Conservation (phyloP, 169 alveolate genomes). For the Babesia ovata region DNA sequence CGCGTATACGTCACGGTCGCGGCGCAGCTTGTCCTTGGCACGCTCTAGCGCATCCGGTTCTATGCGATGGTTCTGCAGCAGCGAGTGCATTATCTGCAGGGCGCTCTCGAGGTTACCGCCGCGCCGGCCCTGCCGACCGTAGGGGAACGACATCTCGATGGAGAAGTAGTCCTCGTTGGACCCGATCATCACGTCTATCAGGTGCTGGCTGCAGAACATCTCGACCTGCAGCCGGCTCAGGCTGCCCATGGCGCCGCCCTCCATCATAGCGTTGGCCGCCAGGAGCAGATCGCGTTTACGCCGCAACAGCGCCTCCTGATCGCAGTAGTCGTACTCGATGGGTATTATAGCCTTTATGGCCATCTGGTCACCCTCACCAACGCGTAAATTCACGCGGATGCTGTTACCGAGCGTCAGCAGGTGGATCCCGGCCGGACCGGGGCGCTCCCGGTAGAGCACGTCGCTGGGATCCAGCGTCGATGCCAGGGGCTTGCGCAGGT, state of each 20-base stretch:
- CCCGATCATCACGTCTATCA: conserved; percentile 77
- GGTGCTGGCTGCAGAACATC: conserved; percentile 77
- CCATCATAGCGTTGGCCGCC: conserved; percentile 75
- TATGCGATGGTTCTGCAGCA: conserved; percentile 47
- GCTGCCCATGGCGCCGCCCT: conserved; percentile 84
- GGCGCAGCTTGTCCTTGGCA: conserved; percentile 84
- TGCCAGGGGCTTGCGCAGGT: conserved; percentile 40
- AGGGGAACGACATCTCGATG: conserved; percentile 73
- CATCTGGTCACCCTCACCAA: conserved; percentile 21
- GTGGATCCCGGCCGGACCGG: conserved; percentile 21
- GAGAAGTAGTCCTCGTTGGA: conserved; percentile 77
- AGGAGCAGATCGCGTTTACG: conserved; percentile 40
- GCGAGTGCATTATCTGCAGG: conserved; percentile 41
- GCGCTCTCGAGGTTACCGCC: conserved; percentile 56
- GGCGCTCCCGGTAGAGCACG: conserved; percentile 6
- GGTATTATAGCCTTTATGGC: conserved; percentile 41
- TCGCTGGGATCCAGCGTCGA: conserved; percentile 21
- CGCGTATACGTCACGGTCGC: conserved; percentile 82
- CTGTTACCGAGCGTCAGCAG: conserved; percentile 35
- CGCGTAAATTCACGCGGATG: conserved; percentile 28
- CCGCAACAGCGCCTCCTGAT: conserved; percentile 17
- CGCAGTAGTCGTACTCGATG: conserved; percentile 14
- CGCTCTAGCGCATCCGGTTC: conserved; percentile 78
- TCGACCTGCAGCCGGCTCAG: conserved; percentile 81
- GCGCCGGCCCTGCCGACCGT: conserved; percentile 33